Conservation (phyloP, 2,329 filamentous ascomycete genomes). For the Fusarium sp. region DNA sequence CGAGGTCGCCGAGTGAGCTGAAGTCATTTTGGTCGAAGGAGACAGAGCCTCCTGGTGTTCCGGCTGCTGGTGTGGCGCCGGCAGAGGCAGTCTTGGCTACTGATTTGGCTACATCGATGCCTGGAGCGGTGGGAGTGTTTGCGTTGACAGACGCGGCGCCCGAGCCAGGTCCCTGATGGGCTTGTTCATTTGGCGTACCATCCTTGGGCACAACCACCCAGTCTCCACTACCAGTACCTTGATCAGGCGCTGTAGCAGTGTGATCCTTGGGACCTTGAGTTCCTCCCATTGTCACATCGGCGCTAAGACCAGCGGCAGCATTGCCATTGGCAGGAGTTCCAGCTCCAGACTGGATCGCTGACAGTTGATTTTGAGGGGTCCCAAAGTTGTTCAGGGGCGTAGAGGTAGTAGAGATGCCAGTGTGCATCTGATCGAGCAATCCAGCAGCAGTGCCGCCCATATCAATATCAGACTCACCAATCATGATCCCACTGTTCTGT, state of each 20-base stretch:
- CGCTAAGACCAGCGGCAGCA: conserved; percentile 57
- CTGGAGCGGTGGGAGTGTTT: conserved; percentile 51
- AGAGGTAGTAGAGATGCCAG: conserved; percentile 69
- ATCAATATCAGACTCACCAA: conserved; percentile 72
- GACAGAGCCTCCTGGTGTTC: conserved; percentile 58
- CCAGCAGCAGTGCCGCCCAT: conserved; percentile 75
- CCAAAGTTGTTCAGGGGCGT: conserved; percentile 73
- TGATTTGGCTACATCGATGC: conserved; percentile 42
- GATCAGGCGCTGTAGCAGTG: conserved; percentile 60
- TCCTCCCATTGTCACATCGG: conserved; percentile 67
- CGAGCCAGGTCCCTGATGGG: conserved; percentile 31
- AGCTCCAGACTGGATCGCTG: conserved; percentile 67
- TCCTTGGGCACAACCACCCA: conserved; percentile 82
- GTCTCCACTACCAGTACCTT: conserved; percentile 70
- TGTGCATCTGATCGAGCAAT: conserved; percentile 77
- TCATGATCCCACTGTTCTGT: conserved; percentile 67
- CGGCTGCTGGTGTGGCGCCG: conserved; percentile 45
- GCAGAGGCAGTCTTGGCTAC: conserved; percentile 38
- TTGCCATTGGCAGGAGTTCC: conserved; percentile 68
- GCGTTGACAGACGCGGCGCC: conserved; percentile 37
- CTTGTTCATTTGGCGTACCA: conserved; percentile 59
- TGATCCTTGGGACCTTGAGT: conserved; percentile 56
- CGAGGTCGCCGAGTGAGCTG: conserved; percentile 72
- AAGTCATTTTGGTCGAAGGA: conserved; percentile 71
- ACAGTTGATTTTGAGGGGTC: conserved; percentile 71